Evolutionary conservation across 192 early-diverging fungal genomes (phyloP).

Genomic region (Backusella westeae): DNA sequence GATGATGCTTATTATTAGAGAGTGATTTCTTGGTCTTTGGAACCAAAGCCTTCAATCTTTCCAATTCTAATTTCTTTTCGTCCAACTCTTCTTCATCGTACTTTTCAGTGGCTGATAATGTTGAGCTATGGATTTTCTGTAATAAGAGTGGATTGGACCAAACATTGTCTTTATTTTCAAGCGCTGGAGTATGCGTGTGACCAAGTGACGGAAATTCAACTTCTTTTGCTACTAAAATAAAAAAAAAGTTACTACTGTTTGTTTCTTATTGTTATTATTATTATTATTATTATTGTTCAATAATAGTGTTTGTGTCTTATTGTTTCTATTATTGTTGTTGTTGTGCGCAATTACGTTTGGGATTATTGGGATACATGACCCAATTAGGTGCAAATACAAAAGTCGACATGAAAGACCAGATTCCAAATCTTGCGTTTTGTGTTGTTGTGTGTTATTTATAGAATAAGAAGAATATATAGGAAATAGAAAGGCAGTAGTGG

Average conservation of each 20-base stretch:
- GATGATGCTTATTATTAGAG: not conserved
- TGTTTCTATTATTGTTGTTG: not conserved
- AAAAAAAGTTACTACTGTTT: not conserved
- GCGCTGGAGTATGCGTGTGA: not conserved
- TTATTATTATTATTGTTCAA: not conserved
- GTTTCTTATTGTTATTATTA: not conserved
- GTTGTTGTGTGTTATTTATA: not conserved
- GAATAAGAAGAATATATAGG: too few species aligned
- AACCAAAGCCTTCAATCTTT: conserved; percentile 11
- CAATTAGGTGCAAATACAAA: conserved; percentile 17
- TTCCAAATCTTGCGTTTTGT: not conserved
- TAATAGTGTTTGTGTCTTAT: not conserved
- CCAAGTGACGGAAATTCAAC: not conserved
- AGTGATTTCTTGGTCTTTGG: conserved; percentile 10
- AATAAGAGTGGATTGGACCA: conserved; percentile 4
- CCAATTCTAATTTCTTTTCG: conserved; percentile 3
- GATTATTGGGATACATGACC: conserved; percentile 10
- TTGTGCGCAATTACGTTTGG: conserved; percentile 4
- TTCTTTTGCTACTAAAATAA: conserved; percentile 3
- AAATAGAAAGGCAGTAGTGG: too few species aligned
- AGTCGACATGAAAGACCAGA: conserved; percentile 9
- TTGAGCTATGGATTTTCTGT: conserved; percentile 8
- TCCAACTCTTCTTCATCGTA: conserved; percentile 9
- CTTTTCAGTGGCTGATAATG: not conserved
- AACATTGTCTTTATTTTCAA: conserved; percentile 2